Conservation (phyloP, 129 eudicot species). For the Saussurea involucrata region DNA sequence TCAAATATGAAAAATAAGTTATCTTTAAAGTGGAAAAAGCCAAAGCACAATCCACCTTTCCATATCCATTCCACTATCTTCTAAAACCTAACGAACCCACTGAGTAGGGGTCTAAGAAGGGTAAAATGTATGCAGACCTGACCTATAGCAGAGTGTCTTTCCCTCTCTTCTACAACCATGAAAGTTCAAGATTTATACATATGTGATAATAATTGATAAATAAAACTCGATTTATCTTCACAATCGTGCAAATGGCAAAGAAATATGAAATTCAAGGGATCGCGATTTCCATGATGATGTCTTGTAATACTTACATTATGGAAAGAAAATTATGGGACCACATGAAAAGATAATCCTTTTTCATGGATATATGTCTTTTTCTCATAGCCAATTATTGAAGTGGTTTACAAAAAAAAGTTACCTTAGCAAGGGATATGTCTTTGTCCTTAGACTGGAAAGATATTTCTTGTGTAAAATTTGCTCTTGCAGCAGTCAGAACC, state of each 20-base stretch:
- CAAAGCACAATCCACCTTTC: slow-evolving; percentile 1
- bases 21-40: slow-evolving; percentile 13
- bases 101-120: background rate
- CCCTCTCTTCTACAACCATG: background rate
- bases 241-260: slow-evolving; percentile 9
- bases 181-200: background rate
- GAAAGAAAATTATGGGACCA: slow-evolving; percentile 24
- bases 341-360: slow-evolving; percentile 19
- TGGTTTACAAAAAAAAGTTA: slow-evolving; percentile 27
- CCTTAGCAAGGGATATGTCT: slow-evolving; percentile 96
- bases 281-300: background rate
- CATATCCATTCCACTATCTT: background rate
- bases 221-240: background rate
- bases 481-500: slow-evolving; percentile 76
- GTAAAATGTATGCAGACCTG: background rate
- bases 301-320: slow-evolving; percentile 13
- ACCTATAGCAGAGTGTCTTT: background rate
- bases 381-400: slow-evolving; percentile 20
- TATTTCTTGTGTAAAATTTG: slow-evolving; percentile 73
- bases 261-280: slow-evolving; percentile 10
- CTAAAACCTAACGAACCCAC: background rate
- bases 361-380: slow-evolving; percentile 29
- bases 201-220: background rate
- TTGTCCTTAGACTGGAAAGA: slow-evolving; percentile 88
- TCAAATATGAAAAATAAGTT: background rate